Percentiles rank a stretch among this genome's conserved stretches.
Conservation (phyloP, 805 yeast species). For the Saccharomycopsis capsularis region DNA sequence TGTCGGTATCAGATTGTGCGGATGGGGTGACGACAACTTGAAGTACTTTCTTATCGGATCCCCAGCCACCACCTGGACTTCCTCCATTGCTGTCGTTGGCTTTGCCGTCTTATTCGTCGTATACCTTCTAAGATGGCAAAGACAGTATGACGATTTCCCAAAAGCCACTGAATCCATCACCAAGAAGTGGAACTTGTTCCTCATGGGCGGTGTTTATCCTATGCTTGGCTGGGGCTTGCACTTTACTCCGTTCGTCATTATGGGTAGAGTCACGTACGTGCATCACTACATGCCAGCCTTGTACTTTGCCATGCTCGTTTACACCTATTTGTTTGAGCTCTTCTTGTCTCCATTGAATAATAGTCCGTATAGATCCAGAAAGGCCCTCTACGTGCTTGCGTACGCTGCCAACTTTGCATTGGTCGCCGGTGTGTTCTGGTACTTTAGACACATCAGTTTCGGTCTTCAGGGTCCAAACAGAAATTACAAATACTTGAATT, state of each 20-base stretch:
- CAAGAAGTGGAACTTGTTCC: conserved; percentile 40
- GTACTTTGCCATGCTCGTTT: conserved; percentile 61
- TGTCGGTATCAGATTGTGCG: conserved; percentile 68
- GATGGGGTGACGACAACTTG: conserved; percentile 53
- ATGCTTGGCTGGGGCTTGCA: conserved; percentile 79
- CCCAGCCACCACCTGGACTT: conserved; percentile 74
- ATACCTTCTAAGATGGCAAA: conserved; percentile 69
- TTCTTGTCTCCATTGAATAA: conserved; percentile 30
- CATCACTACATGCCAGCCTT: conserved; percentile 83
- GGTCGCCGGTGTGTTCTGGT: conserved; percentile 49
- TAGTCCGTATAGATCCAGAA: conserved; percentile 24
- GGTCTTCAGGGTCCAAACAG: conserved; percentile 53
- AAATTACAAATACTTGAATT: conserved; percentile 38
- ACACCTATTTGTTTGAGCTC: conserved; percentile 47
- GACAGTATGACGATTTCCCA: conserved; percentile 62
- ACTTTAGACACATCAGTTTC: conserved; percentile 54
- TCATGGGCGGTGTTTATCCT: conserved; percentile 72
- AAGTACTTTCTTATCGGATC: conserved; percentile 69
- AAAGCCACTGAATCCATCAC: conserved; percentile 28
- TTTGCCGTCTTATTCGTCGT: conserved; percentile 42
- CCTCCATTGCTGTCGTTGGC: conserved; percentile 50
- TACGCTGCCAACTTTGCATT: conserved; percentile 36
- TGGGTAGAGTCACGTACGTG: conserved; percentile 83
- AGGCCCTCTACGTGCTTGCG: conserved; percentile 27
- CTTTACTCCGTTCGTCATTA: conserved; percentile 64